Base-by-base conservation (phyloP, 2,329 filamentous ascomycete species). In the Penicillium sclerotigenum region DNA sequence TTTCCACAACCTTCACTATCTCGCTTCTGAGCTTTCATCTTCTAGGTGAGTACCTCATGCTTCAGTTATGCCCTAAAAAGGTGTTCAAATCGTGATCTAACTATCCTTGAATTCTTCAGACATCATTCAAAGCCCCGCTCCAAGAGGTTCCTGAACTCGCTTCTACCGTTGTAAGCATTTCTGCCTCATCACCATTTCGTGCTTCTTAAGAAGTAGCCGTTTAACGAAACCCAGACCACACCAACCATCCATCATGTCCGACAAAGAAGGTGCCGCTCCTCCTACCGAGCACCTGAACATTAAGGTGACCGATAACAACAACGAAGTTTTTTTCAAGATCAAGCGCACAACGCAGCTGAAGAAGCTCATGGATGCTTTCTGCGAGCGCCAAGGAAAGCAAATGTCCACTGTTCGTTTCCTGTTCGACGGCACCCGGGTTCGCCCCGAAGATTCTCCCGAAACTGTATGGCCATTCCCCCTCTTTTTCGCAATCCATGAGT, bases 251-350 rank as follows among this genome's bases (percentile, higher is more conserved):
- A 61, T 43, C 13, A 66, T 66, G 62, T 61, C 62, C 14, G 64
- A 64, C 29, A 55, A 62, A 20, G 62, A 62, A 50, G 52, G 50
- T 11, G 48, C 47, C 2, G 58, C 63, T 5, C 71, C 80, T 24
- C 78, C 80, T 54, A 80, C 80, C 29, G 93, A 97, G 78, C 94
- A 99, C 76, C 81, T 99, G 5, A 99, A 99, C 79, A 97, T 99
- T 79, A 99, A 99, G 75, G 94, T 99, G 14, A 97, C 94, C 0
- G 94, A 99, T 68, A 97, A 96, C 80, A 97, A 97, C 80, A 99
- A 99, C 74, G 94, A 99, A 74, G 93, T 99, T 68, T 99, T 97
- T 77, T 99, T 99, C 82, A 99, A 99, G 82, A 99, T 99, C 80
- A 99, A 99, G 87, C 86, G 92, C 36, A 91, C 88, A 22, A 99